These are phyloP conservation scores for Penicillium sp. DNA, from an alignment of 2,329 filamentous ascomycete species.

Conservation along the genomic window DNA sequence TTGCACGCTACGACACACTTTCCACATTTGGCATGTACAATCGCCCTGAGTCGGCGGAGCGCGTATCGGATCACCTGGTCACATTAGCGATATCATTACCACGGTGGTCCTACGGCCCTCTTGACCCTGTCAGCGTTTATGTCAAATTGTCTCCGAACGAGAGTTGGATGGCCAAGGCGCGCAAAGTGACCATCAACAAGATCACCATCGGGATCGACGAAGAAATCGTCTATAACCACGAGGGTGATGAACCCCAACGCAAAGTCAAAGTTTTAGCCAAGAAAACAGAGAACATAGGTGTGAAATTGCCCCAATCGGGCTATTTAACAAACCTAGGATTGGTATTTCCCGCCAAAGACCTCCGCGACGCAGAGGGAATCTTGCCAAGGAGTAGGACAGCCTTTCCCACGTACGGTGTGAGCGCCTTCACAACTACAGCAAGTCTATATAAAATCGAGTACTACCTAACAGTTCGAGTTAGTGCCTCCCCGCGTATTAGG, in stretches of 20 bases:
- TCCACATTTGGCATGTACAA: conserved; percentile 99
- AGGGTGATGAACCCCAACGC: conserved; percentile 89
- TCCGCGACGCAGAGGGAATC: conserved; percentile 83
- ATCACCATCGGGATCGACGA: conserved; percentile 94
- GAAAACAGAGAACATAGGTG: conserved; percentile 75
- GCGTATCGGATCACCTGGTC: conserved; percentile 84
- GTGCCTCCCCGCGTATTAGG: conserved; percentile 5
- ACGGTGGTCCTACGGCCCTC: conserved; percentile 92
- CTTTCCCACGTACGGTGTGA: conserved; percentile 85
- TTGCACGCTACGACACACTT: conserved; percentile 91
- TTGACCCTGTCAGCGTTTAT: conserved; percentile 93
- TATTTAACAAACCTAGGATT: conserved; percentile 91
- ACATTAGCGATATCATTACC: conserved; percentile 89
- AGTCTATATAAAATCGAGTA: conserved; percentile 98
- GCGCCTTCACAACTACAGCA: conserved; percentile 89
- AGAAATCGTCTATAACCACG: conserved; percentile 97
- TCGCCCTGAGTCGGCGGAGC: conserved; percentile 82
- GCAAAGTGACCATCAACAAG: conserved; percentile 87
- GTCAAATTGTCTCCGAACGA: conserved; percentile 91
- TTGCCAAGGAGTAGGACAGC: conserved; percentile 79
- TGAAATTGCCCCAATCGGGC: conserved; percentile 84
- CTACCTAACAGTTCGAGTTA: conserved; percentile 87
- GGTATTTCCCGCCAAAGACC: conserved; percentile 84
- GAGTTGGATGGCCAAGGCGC: conserved; percentile 87
- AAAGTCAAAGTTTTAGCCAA: conserved; percentile 86